Base-by-base conservation (phyloP, 257 asterid species). In the Perilla frutescens region DNA sequence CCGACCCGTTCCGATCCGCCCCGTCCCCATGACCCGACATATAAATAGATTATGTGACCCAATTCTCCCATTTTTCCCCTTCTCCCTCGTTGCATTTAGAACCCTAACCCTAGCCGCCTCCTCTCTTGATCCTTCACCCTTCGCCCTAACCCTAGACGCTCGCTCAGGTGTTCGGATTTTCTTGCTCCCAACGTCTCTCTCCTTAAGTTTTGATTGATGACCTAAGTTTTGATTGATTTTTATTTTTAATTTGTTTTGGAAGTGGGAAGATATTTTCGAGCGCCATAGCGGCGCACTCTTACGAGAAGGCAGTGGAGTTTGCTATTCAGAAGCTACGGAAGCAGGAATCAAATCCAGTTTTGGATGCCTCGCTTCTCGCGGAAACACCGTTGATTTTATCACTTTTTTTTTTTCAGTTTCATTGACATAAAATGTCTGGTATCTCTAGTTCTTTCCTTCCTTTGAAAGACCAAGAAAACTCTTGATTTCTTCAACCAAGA, bases 221-320 rank as follows among this genome's bases (percentile, higher is more conserved):
- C n/a, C n/a, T n/a, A n/a, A n/a, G n/a, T n/a, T 57, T 15, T 54
- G 37, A 56, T 69, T 80, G 20, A 0, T 11, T 45, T 13, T 40
- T 49, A 53, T n/a, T 47, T 20, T 58, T 15, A 8, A 49, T 15
- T 66, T 13, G 3, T 39, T 40, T 31, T 13, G 69, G 56, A 64
- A 91, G 97, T 80, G 97, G 97, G 54, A 85, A 88, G 86, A 90
- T 91, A 69, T 85, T 88, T 84, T 96, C 97, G 3, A 90, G 93
- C 84, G 93, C 88, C 54, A 78, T 91, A 31, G 96, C 96, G 68
- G 93, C 91, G 26, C 84, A 88, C 51, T 85, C 96, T 10, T 91
- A 91, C 66, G 84, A 84, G 85, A 90, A 90, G 50, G 97, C 97
- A 63, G 97, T 91, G 81, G 93, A 90, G 66, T 83, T 91, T 7